A percentile compares a stretch with the other conserved stretches of the same genome.
Evolutionary conservation across 2,329 filamentous ascomycete genomes (phyloP).

Genomic region (Fusarium burgessii): DNA sequence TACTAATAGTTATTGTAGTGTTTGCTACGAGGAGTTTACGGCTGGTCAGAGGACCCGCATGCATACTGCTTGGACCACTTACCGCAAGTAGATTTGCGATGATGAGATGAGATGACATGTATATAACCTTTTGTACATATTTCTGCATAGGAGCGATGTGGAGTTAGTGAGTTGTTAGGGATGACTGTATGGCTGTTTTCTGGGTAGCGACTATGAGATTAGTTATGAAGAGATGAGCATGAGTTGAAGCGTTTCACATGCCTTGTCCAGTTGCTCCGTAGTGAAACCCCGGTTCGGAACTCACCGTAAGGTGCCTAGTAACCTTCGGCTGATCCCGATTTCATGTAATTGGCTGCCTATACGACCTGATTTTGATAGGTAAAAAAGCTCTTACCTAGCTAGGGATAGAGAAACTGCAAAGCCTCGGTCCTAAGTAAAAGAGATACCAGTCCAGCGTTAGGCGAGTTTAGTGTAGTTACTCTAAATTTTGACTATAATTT

Average conservation of each 20-base stretch:
- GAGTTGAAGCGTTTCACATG: background rate
- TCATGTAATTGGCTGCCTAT: background rate
- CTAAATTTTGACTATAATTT: background rate
- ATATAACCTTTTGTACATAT: slow-evolving; percentile 1
- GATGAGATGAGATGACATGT: background rate
- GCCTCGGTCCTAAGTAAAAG: too few species aligned
- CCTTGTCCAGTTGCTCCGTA: too few species aligned
- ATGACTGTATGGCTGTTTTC: background rate
- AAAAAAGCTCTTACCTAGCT: rapidly evolving
- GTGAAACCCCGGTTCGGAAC: background rate
- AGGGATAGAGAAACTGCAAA: too few species aligned
- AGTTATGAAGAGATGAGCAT: background rate
- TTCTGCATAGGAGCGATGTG: background rate
- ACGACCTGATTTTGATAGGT: too few species aligned
- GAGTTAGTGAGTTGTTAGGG: background rate
- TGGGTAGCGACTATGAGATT: background rate
- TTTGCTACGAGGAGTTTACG: slow-evolving; percentile 44
- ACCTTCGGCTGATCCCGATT: background rate
- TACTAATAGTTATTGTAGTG: background rate
- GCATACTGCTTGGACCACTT: slow-evolving; percentile 39
- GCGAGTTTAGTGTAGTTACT: background rate
- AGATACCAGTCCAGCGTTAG: too few species aligned
- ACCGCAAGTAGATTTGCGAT: slow-evolving; percentile 15
- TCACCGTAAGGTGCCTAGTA: background rate
- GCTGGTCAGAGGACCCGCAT: slow-evolving; percentile 38